Conservation (phyloP, 352 stramenopile genomes). For the Phytophthora lateralis region DNA sequence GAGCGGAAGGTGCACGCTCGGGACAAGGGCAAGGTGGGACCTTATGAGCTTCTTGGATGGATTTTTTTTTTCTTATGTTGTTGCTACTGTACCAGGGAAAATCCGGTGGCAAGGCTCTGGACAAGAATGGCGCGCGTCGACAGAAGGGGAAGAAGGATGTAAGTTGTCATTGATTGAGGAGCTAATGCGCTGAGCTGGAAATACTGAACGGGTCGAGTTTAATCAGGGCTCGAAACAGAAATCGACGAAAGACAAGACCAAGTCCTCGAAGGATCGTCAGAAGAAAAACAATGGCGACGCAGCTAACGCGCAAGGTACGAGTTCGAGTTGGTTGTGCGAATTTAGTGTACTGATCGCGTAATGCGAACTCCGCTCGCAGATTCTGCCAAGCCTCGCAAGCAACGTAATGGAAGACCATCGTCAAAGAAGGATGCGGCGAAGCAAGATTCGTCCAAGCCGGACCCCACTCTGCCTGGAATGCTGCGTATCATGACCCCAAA, state of each 20-base stretch:
- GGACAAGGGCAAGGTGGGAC: conserved; percentile 68
- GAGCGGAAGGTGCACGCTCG: conserved; percentile 66
- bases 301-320: conserved; percentile 25
- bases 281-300: conserved; percentile 38
- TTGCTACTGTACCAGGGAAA: conserved; percentile 41
- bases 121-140: conserved; percentile 50
- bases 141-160: conserved; percentile 59
- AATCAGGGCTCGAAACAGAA: conserved; percentile 38
- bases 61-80: not conserved
- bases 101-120: conserved; percentile 33
- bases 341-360: conserved; percentile 6
- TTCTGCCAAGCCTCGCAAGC: conserved; percentile 51
- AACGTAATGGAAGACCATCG: conserved; percentile 29
- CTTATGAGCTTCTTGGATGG: no score
- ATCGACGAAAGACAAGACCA: conserved; percentile 45
- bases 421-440: conserved; percentile 44
- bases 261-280: conserved; percentile 35
- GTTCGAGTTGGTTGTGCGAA: not conserved
- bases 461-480: conserved; percentile 47
- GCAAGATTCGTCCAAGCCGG: conserved; percentile 30
- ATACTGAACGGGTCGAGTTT: not conserved
- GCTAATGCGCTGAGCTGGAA: not conserved
- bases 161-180: not conserved
- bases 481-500: conserved; percentile 66
- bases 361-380: conserved; percentile 25